phyloP scores from a whole-genome alignment of 2,329 filamentous ascomycete species.

The Mycosphaerella arachidis region DNA sequence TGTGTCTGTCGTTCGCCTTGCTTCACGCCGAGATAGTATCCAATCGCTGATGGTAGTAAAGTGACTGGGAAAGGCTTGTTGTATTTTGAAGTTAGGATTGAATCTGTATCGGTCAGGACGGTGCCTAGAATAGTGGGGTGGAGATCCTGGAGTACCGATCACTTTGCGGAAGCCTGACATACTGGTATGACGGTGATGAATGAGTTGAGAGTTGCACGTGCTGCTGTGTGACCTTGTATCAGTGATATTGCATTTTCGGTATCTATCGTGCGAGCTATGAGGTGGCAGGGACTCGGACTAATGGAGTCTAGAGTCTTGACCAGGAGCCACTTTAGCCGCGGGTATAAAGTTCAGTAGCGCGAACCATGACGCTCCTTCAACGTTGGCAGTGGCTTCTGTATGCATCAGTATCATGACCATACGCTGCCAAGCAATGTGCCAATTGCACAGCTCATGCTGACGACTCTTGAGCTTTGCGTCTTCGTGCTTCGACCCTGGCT shows the following conservation, averaged over 20 bases:
- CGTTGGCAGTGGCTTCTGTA: too few species aligned
- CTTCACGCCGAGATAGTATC: constrained; percentile 29
- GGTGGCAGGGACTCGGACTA: neutral
- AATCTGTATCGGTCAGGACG: constrained; percentile 14
- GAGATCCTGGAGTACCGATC: constrained; percentile 9
- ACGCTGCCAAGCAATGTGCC: too few species aligned
- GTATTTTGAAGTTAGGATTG: constrained; percentile 30
- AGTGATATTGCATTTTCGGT: neutral
- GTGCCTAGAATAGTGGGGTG: neutral
- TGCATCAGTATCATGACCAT: too few species aligned
- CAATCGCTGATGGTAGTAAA: constrained; percentile 29
- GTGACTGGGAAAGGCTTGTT: constrained; percentile 31
- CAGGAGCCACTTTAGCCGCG: neutral
- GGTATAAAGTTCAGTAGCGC: neutral
- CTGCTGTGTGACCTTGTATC: neutral
- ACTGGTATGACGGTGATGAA: neutral
- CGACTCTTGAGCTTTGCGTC: neutral
- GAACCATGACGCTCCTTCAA: neutral
- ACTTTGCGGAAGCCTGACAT: constrained; percentile 20
- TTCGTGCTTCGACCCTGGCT: neutral
- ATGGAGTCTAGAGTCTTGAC: neutral
- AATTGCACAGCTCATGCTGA: too few species aligned
- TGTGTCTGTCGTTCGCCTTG: constrained; percentile 30
- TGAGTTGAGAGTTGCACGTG: neutral
- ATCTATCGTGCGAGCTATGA: neutral